phyloP scores from a whole-genome alignment of 2,329 filamentous ascomycete genomes.

The Arthroderma sp. region DNA sequence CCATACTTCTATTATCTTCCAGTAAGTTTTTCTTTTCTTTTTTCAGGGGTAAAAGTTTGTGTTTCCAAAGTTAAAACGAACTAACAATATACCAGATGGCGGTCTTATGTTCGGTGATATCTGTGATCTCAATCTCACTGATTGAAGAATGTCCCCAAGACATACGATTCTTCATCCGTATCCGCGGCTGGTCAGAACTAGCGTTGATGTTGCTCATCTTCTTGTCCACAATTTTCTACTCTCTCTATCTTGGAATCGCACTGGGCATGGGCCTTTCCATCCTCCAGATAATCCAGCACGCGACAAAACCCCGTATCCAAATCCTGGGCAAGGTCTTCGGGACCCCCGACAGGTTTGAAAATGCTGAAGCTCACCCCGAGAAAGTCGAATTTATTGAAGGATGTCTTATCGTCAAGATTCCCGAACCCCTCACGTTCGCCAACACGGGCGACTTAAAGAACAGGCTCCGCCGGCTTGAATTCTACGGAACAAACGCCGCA shows the following conservation, averaged over 20 bases:
- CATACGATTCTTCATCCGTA: slow-evolving; percentile 73
- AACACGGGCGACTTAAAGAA: slow-evolving; percentile 89
- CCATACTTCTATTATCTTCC: slow-evolving; percentile 93
- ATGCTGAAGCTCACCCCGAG: slow-evolving; percentile 60
- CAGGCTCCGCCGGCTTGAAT: slow-evolving; percentile 66
- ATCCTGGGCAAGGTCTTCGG: slow-evolving; percentile 83
- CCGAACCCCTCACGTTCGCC: slow-evolving; percentile 89
- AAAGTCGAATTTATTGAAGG: slow-evolving; percentile 80
- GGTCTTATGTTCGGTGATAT: slow-evolving; percentile 85
- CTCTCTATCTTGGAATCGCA: slow-evolving; percentile 81
- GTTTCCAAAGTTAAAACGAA: slow-evolving; percentile 1
- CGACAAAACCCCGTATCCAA: slow-evolving; percentile 85
- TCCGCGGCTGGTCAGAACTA: slow-evolving; percentile 76
- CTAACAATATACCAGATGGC: slow-evolving; percentile 52
- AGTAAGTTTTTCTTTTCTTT: slow-evolving; percentile 40
- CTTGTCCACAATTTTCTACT: slow-evolving; percentile 85
- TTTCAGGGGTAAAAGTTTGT: neutral
- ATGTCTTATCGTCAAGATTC: slow-evolving; percentile 92
- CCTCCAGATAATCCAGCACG: slow-evolving; percentile 77
- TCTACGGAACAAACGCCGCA: slow-evolving; percentile 72
- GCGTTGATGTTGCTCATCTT: slow-evolving; percentile 84
- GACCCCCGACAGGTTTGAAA: slow-evolving; percentile 65
- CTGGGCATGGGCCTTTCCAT: slow-evolving; percentile 85
- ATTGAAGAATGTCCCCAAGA: slow-evolving; percentile 94
- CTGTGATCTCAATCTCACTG: slow-evolving; percentile 84